A percentile compares a stretch with the other conserved stretches of the same genome.
Evolutionary conservation across 345 rosid genomes (phyloP).

Genomic region (Xanthoceras sorbifolium): DNA sequence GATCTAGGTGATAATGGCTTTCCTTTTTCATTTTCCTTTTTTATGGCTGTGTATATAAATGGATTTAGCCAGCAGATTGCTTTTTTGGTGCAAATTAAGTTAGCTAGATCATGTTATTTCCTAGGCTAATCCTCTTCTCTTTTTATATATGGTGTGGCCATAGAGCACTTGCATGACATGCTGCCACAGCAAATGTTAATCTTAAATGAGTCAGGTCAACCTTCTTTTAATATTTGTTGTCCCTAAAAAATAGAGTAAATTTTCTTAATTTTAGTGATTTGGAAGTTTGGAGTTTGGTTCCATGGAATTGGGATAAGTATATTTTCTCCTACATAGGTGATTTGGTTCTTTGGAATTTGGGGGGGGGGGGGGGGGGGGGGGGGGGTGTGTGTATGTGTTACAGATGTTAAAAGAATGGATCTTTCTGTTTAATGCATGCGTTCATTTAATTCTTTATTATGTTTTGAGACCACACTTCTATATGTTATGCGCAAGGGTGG

Average conservation of each 20-base stretch:
- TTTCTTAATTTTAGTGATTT: neutral
- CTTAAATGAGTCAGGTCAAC: neutral
- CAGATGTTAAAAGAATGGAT: neutral
- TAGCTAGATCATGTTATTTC: neutral
- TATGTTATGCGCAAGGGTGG: neutral
- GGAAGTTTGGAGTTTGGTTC: neutral
- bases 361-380: no score
- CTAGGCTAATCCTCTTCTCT: neutral
- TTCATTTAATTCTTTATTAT: neutral
- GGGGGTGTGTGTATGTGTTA: no score
- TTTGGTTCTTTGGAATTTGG: neutral
- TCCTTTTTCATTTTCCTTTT: neutral
- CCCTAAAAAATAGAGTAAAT: neutral
- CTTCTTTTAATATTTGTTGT: neutral
- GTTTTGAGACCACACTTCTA: neutral
- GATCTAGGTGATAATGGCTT: slow-evolving; percentile 61
- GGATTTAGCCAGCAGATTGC: slow-evolving; percentile 3
- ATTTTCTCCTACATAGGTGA: neutral
- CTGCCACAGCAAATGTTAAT: neutral
- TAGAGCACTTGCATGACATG: neutral
- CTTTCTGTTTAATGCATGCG: neutral
- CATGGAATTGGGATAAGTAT: neutral
- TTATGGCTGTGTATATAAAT: slow-evolving; percentile 1
- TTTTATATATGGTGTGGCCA: neutral
- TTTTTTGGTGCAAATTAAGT: slow-evolving; percentile 2